A percentile compares a stretch with the other conserved stretches of the same genome.
These are phyloP conservation scores for Blastobotrys illinoisensis DNA, from an alignment of 1,139 yeast genomes.

Conservation along the genomic window DNA sequence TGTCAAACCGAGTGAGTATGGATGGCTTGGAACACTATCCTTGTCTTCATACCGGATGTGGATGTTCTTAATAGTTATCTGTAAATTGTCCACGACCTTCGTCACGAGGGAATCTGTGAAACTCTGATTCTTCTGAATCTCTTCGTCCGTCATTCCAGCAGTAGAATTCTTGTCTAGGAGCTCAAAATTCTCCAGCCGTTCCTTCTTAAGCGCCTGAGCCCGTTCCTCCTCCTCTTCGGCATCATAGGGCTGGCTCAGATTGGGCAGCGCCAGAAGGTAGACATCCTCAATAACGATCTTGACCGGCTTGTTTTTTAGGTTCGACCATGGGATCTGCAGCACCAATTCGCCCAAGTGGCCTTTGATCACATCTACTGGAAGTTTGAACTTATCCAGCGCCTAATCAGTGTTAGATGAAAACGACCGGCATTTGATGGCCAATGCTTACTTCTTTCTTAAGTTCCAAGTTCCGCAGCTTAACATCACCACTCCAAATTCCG, in stretches of 20 bases:
- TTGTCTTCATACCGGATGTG: slow-evolving; percentile 90
- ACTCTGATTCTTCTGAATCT: slow-evolving; percentile 58
- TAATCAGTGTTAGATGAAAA: slow-evolving; percentile 16
- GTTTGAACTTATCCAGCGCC: slow-evolving; percentile 75
- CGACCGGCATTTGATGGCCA: no score
- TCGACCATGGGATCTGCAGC: slow-evolving; percentile 95
- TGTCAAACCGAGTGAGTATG: slow-evolving; percentile 80
- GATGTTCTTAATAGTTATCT: slow-evolving; percentile 85
- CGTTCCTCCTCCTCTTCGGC: slow-evolving; percentile 62
- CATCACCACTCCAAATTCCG: slow-evolving; percentile 98
- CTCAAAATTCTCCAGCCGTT: slow-evolving; percentile 66
- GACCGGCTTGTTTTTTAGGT: slow-evolving; percentile 87
- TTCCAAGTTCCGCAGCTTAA: slow-evolving; percentile 68
- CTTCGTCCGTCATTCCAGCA: slow-evolving; percentile 34
- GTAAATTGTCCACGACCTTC: slow-evolving; percentile 87
- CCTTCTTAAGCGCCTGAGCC: slow-evolving; percentile 59
- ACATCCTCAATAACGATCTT: slow-evolving; percentile 86
- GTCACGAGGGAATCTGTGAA: slow-evolving; percentile 85
- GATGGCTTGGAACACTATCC: slow-evolving; percentile 41
- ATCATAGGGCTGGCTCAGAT: slow-evolving; percentile 45
- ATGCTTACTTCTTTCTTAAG: slow-evolving; percentile 55
- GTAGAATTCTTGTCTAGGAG: slow-evolving; percentile 37
- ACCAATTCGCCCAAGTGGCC: slow-evolving; percentile 90
- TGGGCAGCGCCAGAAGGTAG: slow-evolving; percentile 75
- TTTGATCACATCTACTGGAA: slow-evolving; percentile 85